Evolutionary conservation across 257 asterid species (phyloP).

Genomic region (Gentiana macrophylla): DNA sequence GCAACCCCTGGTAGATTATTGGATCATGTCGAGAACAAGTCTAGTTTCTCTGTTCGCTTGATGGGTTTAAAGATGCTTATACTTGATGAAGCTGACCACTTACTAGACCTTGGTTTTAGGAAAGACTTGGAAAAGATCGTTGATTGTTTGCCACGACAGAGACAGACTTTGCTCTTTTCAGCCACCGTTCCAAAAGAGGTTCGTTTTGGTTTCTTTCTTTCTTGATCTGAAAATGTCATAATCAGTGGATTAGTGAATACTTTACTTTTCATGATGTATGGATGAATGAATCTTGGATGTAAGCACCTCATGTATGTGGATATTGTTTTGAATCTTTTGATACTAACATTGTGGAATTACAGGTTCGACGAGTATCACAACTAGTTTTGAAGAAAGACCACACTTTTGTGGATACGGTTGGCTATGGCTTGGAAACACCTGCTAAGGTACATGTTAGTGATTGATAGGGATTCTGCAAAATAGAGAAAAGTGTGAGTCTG

Average conservation of each 20-base stretch:
- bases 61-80: constrained; percentile 89
- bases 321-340: neutral
- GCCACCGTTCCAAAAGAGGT: constrained; percentile 95
- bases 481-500: too few species aligned
- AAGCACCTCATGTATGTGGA: too few species aligned
- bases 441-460: constrained; percentile 35
- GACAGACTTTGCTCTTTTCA: constrained; percentile 78
- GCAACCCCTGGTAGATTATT: constrained; percentile 97
- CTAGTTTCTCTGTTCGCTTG: constrained; percentile 75
- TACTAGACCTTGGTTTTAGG: constrained; percentile 78
- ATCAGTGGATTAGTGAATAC: neutral
- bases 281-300: too few species aligned
- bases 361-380: constrained; percentile 92
- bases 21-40: constrained; percentile 92
- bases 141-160: constrained; percentile 87
- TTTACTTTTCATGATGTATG: too few species aligned
- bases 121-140: constrained; percentile 86
- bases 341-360: constrained; percentile 16
- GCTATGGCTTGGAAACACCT: constrained; percentile 62
- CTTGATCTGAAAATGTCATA: neutral
- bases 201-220: constrained; percentile 1
- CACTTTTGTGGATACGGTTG: constrained; percentile 69
- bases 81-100: constrained; percentile 88
- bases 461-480: neutral
- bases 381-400: constrained; percentile 80